Conservation (phyloP, 306 rosid genomes). For the Vigna nakashimae region DNA sequence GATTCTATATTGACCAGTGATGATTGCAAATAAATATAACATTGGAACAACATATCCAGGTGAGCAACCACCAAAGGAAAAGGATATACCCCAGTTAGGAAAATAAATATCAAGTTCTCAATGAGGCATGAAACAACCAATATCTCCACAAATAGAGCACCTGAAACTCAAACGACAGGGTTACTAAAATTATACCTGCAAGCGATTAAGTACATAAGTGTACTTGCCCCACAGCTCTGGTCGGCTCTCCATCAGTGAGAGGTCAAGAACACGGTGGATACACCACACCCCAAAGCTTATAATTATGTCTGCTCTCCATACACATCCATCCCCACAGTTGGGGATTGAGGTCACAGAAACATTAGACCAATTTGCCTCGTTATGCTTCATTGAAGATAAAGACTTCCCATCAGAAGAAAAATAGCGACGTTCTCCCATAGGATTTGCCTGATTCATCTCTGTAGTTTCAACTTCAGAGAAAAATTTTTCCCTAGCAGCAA, state of each 20-base stretch:
- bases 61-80: constrained; percentile 4
- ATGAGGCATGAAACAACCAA: background rate
- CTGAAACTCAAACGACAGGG: background rate
- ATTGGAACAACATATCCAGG: constrained; percentile 6
- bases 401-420: constrained; percentile 61
- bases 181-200: constrained; percentile 72
- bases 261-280: constrained; percentile 89
- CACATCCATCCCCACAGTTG: constrained; percentile 91
- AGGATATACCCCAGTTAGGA: background rate
- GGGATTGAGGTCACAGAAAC: constrained; percentile 70
- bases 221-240: constrained; percentile 99
- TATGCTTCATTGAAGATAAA: constrained; percentile 45
- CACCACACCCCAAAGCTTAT: constrained; percentile 99
- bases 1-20: background rate
- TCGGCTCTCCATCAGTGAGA: constrained; percentile 93
- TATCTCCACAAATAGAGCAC: background rate
- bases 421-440: constrained; percentile 59
- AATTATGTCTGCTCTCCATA: constrained; percentile 81
- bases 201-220: constrained; percentile 91
- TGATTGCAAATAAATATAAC: background rate
- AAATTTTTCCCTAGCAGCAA: constrained; percentile 89
- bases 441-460: constrained; percentile 57
- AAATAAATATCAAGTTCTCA: background rate
- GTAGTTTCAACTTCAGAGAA: constrained; percentile 77
- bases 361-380: constrained; percentile 42